Base-by-base conservation (phyloP, 306 rosid genomes). In the Cyclanthera cordifolia region DNA sequence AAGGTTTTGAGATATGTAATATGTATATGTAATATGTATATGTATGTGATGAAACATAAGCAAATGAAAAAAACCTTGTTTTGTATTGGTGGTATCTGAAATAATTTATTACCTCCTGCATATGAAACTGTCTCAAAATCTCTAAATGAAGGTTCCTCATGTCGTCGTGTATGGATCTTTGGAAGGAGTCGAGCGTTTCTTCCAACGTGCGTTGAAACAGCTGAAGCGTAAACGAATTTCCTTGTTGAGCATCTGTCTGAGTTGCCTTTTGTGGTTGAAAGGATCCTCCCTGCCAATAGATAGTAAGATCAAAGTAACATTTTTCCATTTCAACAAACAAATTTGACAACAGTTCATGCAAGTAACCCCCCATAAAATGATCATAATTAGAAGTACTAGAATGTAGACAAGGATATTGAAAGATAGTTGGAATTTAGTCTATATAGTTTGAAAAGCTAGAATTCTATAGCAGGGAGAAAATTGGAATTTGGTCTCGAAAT, bases 61-160 rank as follows among this genome's bases (percentile, higher is more conserved):
- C 13, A 30, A 11, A 60, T 45, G 37, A 20, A 28, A 23, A 32
- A 39, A 41, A 59, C 20, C 72, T 72, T 4, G 39, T 21, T 51
- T 20, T 23, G 2, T 53, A 11, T 37, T 61, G 34, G 34, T 20
- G 21, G 21, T 24, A 64, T 43, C 11, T 30, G 11, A n/a, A 72
- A 19, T 30, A 72, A 51, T 67, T 65, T 74, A 79, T 46, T 81
- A 94, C 99, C 97, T 90, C 97, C 70, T 94, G 97, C 87, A 88
- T 79, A 72, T 94, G 99, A 76, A 90, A 94, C 74, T 94, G 97
- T 76, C 97, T 83, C 75, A 94, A 76, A 75, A 85, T 76, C 85
- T 94, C 99, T 69, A 94, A 81, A 79, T 94, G 99, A 82, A 94
- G 97, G 82, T 94, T 94, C 81, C 95, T 85, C 86, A 81, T 83